A percentile compares a stretch with the other conserved stretches of the same genome.
Evolutionary conservation across 2,329 filamentous ascomycete genomes (phyloP).

Genomic region (Colletotrichum graminicola): DNA sequence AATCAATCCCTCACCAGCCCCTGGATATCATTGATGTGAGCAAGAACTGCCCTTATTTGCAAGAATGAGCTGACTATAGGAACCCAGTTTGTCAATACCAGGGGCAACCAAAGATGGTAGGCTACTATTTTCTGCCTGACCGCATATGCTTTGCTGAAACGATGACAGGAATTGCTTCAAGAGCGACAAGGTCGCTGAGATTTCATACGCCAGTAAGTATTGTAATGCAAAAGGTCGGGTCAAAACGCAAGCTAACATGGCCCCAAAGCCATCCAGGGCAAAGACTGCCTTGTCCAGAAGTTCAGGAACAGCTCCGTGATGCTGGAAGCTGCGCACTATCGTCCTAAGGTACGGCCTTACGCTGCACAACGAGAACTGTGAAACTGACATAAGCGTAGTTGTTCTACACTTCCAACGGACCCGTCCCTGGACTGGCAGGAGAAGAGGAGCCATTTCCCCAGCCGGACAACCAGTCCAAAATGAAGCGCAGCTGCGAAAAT

Average conservation of each 20-base stretch:
- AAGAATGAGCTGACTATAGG: slow-evolving; percentile 45
- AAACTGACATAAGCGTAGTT: slow-evolving; percentile 53
- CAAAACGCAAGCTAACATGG: slow-evolving; percentile 46
- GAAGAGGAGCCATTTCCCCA: slow-evolving; percentile 80
- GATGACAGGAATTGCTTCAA: slow-evolving; percentile 79
- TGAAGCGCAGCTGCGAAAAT: slow-evolving; percentile 88
- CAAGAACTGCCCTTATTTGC: slow-evolving; percentile 33
- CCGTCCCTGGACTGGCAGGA: slow-evolving; percentile 68
- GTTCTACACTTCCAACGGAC: slow-evolving; percentile 64
- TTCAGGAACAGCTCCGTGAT: slow-evolving; percentile 98
- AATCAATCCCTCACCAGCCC: slow-evolving; percentile 63
- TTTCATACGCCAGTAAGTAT: slow-evolving; percentile 91
- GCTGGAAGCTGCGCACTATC: slow-evolving; percentile 84
- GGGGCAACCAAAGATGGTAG: slow-evolving; percentile 78
- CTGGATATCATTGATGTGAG: slow-evolving; percentile 79
- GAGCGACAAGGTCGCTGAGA: slow-evolving; percentile 86
- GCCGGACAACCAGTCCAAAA: slow-evolving; percentile 88
- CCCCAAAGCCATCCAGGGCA: slow-evolving; percentile 84
- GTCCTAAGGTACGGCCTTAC: slow-evolving; percentile 75
- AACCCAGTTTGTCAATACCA: slow-evolving; percentile 76
- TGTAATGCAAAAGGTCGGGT: slow-evolving; percentile 35
- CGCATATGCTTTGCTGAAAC: background rate
- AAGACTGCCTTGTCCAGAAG: slow-evolving; percentile 90
- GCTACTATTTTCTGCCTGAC: slow-evolving; percentile 30
- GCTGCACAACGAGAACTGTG: too few relatives aligned